Evolutionary conservation across 768 basidiomycete species (phyloP).

Genomic region (Serpula lacrymans): DNA sequence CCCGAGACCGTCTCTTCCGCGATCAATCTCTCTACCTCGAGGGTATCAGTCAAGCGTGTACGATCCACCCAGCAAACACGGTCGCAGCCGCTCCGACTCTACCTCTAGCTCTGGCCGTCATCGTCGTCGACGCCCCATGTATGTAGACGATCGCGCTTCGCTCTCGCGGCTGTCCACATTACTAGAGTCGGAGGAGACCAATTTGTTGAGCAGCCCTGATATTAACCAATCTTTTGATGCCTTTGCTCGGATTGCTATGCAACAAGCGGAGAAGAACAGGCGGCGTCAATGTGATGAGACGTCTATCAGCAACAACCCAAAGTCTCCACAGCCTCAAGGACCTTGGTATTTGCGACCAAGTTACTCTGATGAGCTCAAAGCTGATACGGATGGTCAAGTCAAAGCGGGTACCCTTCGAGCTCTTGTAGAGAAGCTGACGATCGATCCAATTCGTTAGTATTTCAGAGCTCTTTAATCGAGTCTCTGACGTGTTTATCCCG

Average conservation of each 20-base stretch:
- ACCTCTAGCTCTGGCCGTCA: constrained; percentile 14
- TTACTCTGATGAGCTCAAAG: constrained; percentile 59
- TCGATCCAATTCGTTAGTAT: constrained; percentile 52
- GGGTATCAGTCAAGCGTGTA: constrained; percentile 16
- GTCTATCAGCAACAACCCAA: constrained; percentile 36
- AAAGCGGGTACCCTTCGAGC: constrained; percentile 68
- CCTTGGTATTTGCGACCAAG: constrained; percentile 64
- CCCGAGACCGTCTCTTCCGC: constrained; percentile 37
- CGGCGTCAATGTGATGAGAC: constrained; percentile 45
- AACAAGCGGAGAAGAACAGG: no score
- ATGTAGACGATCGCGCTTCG: constrained; percentile 37
- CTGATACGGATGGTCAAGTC: constrained; percentile 63
- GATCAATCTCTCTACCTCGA: constrained; percentile 18
- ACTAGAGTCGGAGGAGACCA: constrained; percentile 35
- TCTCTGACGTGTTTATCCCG: neutral
- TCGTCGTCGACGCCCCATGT: constrained; percentile 35
- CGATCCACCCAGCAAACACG: neutral
- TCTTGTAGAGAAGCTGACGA: constrained; percentile 67
- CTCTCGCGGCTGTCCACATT: constrained; percentile 33
- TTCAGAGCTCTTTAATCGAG: neutral
- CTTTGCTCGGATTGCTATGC: constrained; percentile 4
- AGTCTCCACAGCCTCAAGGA: constrained; percentile 29
- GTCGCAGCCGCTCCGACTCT: constrained; percentile 11
- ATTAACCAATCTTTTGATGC: constrained; percentile 19
- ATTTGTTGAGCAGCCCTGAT: constrained; percentile 27